Conservation (phyloP, 805 yeast species). For the Ogataea chonburiensis region DNA sequence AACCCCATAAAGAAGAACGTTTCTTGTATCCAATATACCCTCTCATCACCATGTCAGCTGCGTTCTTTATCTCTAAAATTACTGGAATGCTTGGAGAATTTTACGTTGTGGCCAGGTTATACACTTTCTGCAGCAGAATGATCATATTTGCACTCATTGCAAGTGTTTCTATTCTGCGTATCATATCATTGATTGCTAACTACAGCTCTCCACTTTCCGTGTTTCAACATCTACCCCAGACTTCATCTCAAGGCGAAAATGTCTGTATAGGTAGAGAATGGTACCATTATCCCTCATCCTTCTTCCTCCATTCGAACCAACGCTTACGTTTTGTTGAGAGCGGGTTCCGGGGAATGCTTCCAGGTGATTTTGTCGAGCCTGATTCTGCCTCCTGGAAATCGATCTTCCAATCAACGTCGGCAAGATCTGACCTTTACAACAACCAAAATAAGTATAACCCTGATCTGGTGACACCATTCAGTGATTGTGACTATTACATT, state of each 20-base stretch:
- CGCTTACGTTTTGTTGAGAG: conserved; percentile 68
- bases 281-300: conserved; percentile 89
- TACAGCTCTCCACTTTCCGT: conserved; percentile 73
- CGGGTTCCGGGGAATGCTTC: conserved; percentile 84
- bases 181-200: conserved; percentile 57
- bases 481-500: conserved; percentile 64
- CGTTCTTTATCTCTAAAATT: conserved; percentile 40
- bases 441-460: conserved; percentile 66
- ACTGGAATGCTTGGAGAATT: conserved; percentile 17
- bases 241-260: conserved; percentile 34
- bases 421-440: conserved; percentile 67
- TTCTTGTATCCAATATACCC: conserved; percentile 86
- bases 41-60: conserved; percentile 59
- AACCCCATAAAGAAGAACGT: conserved; percentile 93
- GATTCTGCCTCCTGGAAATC: conserved; percentile 18
- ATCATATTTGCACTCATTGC: conserved; percentile 19
- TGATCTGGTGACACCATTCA: conserved; percentile 49
- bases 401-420: conserved; percentile 40
- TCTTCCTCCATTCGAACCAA: conserved; percentile 65
- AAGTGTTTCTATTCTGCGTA: conserved; percentile 47
- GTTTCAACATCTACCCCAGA: conserved; percentile 42
- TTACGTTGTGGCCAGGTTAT: conserved; percentile 14
- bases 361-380: conserved; percentile 72
- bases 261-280: conserved; percentile 95
- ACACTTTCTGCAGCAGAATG: conserved; percentile 11